These are phyloP conservation scores for Lachnellula cervina DNA, from an alignment of 2,329 filamentous ascomycete species.

Conservation along the genomic window DNA sequence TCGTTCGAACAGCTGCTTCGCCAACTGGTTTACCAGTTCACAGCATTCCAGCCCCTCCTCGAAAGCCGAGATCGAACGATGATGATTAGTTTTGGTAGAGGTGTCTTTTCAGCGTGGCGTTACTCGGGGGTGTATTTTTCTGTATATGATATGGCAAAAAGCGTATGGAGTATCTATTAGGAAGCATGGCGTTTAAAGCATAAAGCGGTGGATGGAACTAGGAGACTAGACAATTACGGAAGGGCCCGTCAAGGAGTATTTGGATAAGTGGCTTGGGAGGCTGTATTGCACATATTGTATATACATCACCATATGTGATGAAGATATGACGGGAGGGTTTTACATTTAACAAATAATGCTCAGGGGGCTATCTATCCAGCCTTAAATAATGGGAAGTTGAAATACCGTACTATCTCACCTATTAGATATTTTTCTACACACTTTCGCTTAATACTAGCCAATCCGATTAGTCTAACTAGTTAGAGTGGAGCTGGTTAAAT, in stretches of 20 bases:
- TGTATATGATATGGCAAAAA: neutral
- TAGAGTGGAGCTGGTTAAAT: too few species aligned
- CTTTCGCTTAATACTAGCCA: too few species aligned
- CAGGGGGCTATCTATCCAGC: neutral
- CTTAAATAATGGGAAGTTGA: neutral
- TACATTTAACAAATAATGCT: neutral
- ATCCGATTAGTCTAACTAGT: too few species aligned
- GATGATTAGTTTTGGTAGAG: conserved; percentile 4
- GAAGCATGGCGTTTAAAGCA: neutral
- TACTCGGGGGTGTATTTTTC: neutral
- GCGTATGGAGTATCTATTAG: neutral
- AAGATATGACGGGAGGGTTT: neutral
- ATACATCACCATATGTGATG: neutral
- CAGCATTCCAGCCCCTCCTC: conserved; percentile 29
- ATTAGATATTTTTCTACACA: too few species aligned
- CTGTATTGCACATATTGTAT: neutral
- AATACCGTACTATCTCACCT: too few species aligned
- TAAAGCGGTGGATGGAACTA: neutral
- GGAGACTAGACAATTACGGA: neutral
- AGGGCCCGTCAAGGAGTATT: neutral
- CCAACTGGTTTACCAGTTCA: conserved; percentile 20
- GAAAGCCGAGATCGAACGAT: conserved; percentile 18
- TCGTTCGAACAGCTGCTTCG: conserved; percentile 15
- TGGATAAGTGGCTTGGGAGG: neutral
- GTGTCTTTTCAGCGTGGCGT: neutral